Conservation (phyloP, 371 early-diverging fungal species). For the Syncephalastrum contaminatum region DNA sequence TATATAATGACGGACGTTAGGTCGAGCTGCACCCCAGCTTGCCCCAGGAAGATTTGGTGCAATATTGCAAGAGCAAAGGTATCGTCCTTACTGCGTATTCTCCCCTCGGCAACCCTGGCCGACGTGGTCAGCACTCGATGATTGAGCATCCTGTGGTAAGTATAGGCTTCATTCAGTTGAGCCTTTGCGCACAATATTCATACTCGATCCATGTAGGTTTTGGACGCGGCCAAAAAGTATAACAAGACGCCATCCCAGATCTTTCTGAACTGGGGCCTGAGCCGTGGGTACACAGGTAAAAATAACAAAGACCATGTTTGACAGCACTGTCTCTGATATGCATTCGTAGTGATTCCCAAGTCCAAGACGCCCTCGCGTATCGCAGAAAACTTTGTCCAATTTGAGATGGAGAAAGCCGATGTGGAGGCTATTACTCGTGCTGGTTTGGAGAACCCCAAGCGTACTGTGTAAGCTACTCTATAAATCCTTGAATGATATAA, state of each 20-base stretch:
- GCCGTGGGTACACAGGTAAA: conserved; percentile 51
- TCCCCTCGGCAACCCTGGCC: conserved; percentile 35
- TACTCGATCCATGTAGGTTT: neutral
- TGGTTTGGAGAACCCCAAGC: conserved; percentile 23
- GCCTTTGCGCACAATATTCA: neutral
- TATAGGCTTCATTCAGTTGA: neutral
- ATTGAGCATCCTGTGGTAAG: too few species aligned
- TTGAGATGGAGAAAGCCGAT: conserved; percentile 36
- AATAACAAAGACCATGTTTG: neutral
- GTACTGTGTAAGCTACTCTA: conserved; percentile 16
- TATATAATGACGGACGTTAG: too few species aligned
- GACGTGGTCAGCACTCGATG: too few species aligned
- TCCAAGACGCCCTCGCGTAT: conserved; percentile 50
- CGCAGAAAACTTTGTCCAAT: conserved; percentile 38
- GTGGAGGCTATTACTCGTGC: conserved; percentile 31
- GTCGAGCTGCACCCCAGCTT: conserved; percentile 36
- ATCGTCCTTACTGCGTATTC: conserved; percentile 37
- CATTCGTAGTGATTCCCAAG: conserved; percentile 53
- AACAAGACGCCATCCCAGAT: conserved; percentile 69
- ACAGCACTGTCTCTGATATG: too few species aligned
- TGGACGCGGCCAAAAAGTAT: conserved; percentile 66
- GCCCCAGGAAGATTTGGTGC: conserved; percentile 35
- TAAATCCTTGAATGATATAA: neutral
- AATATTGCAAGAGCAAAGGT: conserved; percentile 33
- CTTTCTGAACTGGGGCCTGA: conserved; percentile 71